Base-by-base conservation (phyloP, 257 asterid species). In the Linaria vulgaris region DNA sequence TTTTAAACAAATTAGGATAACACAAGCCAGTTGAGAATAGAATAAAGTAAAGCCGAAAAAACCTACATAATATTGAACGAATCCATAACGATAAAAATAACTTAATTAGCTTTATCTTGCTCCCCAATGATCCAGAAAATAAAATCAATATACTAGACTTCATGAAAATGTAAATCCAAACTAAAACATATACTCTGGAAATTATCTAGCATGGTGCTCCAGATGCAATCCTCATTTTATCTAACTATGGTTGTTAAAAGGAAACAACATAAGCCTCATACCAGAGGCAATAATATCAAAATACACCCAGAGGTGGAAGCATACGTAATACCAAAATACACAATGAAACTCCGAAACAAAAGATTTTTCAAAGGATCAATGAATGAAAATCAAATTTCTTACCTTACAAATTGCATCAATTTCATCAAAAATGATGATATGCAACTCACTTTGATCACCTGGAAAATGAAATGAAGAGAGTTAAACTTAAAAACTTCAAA, bases 401-500 rank as follows among this genome's bases (percentile, higher is more conserved):
- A 94, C 99, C 99, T 94, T 94, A 70, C 99, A 94, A 72, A 94
- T 94, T 57, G 99, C 99, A 82, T 94, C 99, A 72, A 94, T 94
- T 82, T 94, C 99, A 77, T 90, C 99, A 80, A 94, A 94, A 63
- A 94, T 90, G 75, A 94, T 94, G 73, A 94, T 94, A 72, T 94
- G 99, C 82, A 94, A 72, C 15, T 90, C 99, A 55, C 99, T 94
- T 72, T 94, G 92, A 76, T 94, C 99, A 59, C 99, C 99, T 94
- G 90, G 71, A 82, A 70, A 20, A 75, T 69, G 64, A 77, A 66
- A 66, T 9, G 23, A 45, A 71, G 54, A 43, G 20, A 39, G 27
- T 74, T 52, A 79, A 67, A 52, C 47, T 14, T 55, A 61, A 78
- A 66, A 64, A 44, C 46, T 20, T 34, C 16, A 4, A 61, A 59